phyloP scores from a whole-genome alignment of 768 basidiomycete genomes.

The Terana coerulea region DNA sequence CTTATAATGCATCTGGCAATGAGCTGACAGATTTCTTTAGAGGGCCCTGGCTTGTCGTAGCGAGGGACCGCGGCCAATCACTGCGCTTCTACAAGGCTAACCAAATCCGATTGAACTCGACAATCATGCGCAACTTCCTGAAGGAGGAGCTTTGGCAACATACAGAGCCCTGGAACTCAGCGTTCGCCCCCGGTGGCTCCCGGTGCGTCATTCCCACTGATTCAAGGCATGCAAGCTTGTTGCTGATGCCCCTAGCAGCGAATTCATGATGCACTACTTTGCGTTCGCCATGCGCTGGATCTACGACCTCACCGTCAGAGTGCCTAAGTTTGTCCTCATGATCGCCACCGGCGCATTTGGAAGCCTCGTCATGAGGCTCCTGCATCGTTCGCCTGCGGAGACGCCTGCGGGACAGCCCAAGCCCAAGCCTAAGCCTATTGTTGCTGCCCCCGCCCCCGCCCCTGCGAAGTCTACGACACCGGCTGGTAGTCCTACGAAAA shows the following conservation, averaged over 20 bases:
- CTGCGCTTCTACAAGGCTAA: constrained; percentile 79
- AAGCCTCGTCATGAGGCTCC: constrained; percentile 60
- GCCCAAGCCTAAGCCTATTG: constrained; percentile 2
- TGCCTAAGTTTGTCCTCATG: constrained; percentile 76
- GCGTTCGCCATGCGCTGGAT: constrained; percentile 44
- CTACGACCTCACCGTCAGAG: constrained; percentile 47
- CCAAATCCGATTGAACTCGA: constrained; percentile 55
- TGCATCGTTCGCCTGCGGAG: constrained; percentile 41
- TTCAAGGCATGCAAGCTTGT: not conserved
- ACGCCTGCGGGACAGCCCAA: not conserved
- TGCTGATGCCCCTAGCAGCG: constrained; percentile 38
- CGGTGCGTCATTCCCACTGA: constrained; percentile 40
- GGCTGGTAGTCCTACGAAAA: constrained; percentile 12
- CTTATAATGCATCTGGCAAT: constrained; percentile 1
- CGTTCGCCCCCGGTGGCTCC: constrained; percentile 73
- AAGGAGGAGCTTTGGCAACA: constrained; percentile 57
- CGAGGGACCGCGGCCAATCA: constrained; percentile 66
- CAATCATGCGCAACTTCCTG: constrained; percentile 63
- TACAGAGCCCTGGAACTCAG: constrained; percentile 64
- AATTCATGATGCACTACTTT: constrained; percentile 60
- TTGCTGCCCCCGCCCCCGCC: constrained; percentile 1
- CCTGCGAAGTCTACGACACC: constrained; percentile 3
- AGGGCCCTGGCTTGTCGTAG: constrained; percentile 70
- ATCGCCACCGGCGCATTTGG: constrained; percentile 61
- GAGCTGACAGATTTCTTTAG: constrained; percentile 33